Percentiles rank a stretch among this genome's conserved stretches.
These are phyloP conservation scores for Sporothrix curviconia DNA, from an alignment of 2,329 filamentous ascomycete species.

Conservation along the genomic window DNA sequence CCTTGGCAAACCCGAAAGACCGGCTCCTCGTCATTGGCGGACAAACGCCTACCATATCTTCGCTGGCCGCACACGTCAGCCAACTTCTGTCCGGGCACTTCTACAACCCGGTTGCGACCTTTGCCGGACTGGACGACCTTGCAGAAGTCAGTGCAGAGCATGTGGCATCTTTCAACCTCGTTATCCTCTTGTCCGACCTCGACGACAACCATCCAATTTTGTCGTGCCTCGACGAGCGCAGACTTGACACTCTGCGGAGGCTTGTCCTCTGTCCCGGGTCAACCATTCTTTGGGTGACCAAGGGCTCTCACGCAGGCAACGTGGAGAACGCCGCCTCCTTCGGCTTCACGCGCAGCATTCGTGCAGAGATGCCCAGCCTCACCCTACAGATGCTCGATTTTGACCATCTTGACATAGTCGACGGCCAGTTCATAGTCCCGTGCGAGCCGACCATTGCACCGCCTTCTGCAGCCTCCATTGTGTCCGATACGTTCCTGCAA, in stretches of 20 bases:
- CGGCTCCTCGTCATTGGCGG: not conserved
- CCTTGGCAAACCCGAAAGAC: not conserved
- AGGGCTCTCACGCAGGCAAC: slow-evolving; percentile 18
- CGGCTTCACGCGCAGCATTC: slow-evolving; percentile 28
- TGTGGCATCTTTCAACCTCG: slow-evolving; percentile 23
- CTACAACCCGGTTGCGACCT: not conserved
- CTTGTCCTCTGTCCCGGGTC: slow-evolving; percentile 25
- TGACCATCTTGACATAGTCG: slow-evolving; percentile 15
- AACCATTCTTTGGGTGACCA: slow-evolving; percentile 28
- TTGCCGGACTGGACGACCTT: slow-evolving; percentile 24
- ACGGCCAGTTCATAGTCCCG: not conserved
- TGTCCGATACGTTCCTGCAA: slow-evolving; percentile 22
- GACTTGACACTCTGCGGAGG: slow-evolving; percentile 23
- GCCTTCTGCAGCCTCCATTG: not conserved
- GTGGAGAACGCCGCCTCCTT: slow-evolving; percentile 27
- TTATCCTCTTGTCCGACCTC: slow-evolving; percentile 32
- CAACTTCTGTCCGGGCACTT: not conserved
- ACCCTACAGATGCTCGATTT: slow-evolving; percentile 28
- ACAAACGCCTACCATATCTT: not conserved
- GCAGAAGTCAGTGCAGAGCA: not conserved
- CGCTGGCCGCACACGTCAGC: not conserved
- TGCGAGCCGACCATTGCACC: not conserved
- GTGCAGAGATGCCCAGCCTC: slow-evolving; percentile 28
- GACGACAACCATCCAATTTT: slow-evolving; percentile 27
- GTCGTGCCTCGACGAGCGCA: slow-evolving; percentile 27